Evolutionary conservation across 75 land plant genomes (phyloP).

Genomic region (Pinus albicaulis): DNA sequence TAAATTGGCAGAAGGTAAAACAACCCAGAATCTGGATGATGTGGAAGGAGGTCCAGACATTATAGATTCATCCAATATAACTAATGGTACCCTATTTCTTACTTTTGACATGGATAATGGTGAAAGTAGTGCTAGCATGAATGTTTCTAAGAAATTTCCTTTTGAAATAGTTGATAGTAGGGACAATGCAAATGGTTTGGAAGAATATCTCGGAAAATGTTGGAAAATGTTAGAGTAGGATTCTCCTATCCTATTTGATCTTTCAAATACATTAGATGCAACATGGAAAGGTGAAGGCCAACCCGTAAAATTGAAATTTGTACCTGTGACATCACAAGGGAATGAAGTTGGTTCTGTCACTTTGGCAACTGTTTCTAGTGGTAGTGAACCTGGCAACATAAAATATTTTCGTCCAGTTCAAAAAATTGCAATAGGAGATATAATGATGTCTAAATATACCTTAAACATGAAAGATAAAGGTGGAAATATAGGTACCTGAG

Average conservation of each 20-base stretch:
- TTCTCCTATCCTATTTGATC: constrained; percentile 37
- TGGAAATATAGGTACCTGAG: constrained; percentile 21
- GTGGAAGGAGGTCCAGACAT: not conserved
- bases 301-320: constrained; percentile 10
- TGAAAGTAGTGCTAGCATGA: not conserved
- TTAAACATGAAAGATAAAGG: constrained; percentile 37
- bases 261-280: constrained; percentile 79
- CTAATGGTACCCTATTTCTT: not conserved
- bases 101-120: not conserved
- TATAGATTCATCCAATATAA: not conserved
- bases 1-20: not conserved
- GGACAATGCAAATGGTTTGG: not conserved
- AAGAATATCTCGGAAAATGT: not conserved
- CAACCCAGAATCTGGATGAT: constrained; percentile 6
- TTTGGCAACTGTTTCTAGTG: not conserved
- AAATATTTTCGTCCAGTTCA: not conserved
- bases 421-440: not conserved
- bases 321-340: constrained; percentile 6
- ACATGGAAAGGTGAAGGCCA: constrained; percentile 75
- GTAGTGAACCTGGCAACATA: not conserved
- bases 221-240: constrained; percentile 22
- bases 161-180: not conserved
- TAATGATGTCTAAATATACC: constrained; percentile 37
- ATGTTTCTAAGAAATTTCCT: not conserved
- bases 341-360: not conserved